Percentiles rank a stretch among this genome's conserved stretches.
Evolutionary conservation across 306 rosid genomes (phyloP).

Genomic region (Cucumis sativus): Cucumber_9930_V3 NC_026659.2:120001-120500

Average conservation of each 20-base stretch:
- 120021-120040: constrained; percentile 37
- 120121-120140: constrained; percentile 72
- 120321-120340: constrained; percentile 55
- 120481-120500: constrained; percentile 61
- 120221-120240: constrained; percentile 39
- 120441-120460: constrained; percentile 56
- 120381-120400: constrained; percentile 42
- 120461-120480: constrained; percentile 40
- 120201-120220: constrained; percentile 45
- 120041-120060: constrained; percentile 54
- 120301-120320: constrained; percentile 63
- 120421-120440: constrained; percentile 50
- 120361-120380: constrained; percentile 66
- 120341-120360: constrained; percentile 62
- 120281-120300: constrained; percentile 61
- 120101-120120: constrained; percentile 37
- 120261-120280: constrained; percentile 44
- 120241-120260: constrained; percentile 68
- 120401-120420: constrained; percentile 30
- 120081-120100: constrained; percentile 52
- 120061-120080: constrained; percentile 57
- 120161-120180: constrained; percentile 28
- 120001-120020: constrained; percentile 30
- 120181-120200: constrained; percentile 38
- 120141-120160: constrained; percentile 51